Base-by-base conservation (phyloP, 1,139 yeast species). In the Taphrina populina region DNA sequence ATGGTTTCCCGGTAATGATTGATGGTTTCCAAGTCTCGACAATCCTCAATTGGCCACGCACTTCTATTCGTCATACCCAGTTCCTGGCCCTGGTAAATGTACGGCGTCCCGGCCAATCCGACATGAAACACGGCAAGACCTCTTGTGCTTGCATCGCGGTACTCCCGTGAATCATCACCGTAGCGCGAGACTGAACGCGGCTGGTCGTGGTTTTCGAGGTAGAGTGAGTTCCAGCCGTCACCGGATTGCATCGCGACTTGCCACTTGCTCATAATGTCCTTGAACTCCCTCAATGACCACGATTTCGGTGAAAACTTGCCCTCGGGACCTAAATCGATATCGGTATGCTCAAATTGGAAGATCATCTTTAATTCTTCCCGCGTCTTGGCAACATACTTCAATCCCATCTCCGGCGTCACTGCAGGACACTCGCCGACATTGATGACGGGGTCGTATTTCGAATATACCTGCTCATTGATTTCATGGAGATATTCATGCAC, bases 201-300 rank as follows among this genome's bases (percentile, higher is more conserved):
- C 61, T 77, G 81, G 66, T 80, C 84, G 64, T 80, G 84, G 65
- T 80, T 80, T 66, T 80, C 83, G 59, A 75, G 66, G 67, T 76
- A 79, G 10, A 73, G 73, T 8, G 83, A 76, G n/a, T 78, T 69
- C 84, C 84, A 80, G n/a, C 79, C 81, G 63, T 78, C 83, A 7
- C 78, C 75, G 11, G 75, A 76, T 52, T 75, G 73, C 54, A 73
- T 71, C 62, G 76, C 76, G 11, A 67, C 69, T 63, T 66, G 68
- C 58, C 66, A 65, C 20, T 60, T 66, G 45, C 69, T 65, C 29
- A 78, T 68, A 2, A 78, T 76, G 32, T 68, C 63, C 64, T 78
- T 79, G 64, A 78, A 69, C 24, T 77, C 78, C 10, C 66, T 64
- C 62, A 78, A 68, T 4, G 61, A 64, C 66, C 67, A 77, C 60